Evolutionary conservation across 345 rosid species (phyloP).

Genomic region (Carallia pectinifolia): DNA sequence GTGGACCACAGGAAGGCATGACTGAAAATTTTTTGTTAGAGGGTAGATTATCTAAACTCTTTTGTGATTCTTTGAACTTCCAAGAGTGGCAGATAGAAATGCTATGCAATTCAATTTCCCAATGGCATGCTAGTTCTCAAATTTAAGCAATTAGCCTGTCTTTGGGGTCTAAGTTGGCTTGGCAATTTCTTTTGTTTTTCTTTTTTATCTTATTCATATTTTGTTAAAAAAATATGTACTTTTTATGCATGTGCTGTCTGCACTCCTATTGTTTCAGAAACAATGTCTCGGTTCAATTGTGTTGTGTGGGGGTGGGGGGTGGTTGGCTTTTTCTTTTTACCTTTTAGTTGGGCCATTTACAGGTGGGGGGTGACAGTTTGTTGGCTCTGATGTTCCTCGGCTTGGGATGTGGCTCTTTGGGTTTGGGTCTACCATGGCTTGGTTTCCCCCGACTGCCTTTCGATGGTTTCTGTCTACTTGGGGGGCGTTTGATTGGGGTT

Average conservation of each 20-base stretch:
- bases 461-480: too few relatives aligned
- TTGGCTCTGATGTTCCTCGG: too few relatives aligned
- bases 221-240: not conserved
- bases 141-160: not conserved
- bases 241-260: not conserved
- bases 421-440: too few relatives aligned
- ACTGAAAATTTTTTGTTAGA: not conserved
- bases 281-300: not conserved
- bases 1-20: constrained; percentile 91
- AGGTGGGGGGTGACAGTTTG: too few relatives aligned
- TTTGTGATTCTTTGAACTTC: not conserved
- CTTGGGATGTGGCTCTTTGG: too few relatives aligned
- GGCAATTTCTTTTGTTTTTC: too few relatives aligned
- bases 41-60: not conserved
- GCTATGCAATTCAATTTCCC: too few relatives aligned
- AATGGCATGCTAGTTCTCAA: not conserved
- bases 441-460: too few relatives aligned
- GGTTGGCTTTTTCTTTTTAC: too few relatives aligned
- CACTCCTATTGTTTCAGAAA: not conserved
- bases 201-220: not conserved
- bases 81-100: not conserved
- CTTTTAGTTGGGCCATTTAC: too few relatives aligned
- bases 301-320: not conserved
- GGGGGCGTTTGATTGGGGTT: too few relatives aligned
- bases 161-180: too few relatives aligned